A percentile compares a stretch with the other conserved stretches of the same genome.
These are phyloP conservation scores for Neurospora tetraspora DNA, from an alignment of 495 filamentous ascomycete genomes.

Conservation along the genomic window DNA sequence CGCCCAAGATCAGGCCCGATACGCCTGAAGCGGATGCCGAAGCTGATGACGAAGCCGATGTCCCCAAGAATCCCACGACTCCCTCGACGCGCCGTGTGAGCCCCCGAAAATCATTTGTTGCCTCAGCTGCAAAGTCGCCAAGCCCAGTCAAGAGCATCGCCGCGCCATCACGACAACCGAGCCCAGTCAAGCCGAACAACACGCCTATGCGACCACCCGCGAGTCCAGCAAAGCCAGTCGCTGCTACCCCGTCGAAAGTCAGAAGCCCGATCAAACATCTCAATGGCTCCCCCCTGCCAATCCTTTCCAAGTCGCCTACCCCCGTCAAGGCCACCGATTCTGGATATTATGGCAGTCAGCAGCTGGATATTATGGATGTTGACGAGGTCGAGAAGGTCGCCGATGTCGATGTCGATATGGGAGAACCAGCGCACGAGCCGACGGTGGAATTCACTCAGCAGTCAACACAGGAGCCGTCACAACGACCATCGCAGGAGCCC, in stretches of 20 bases:
- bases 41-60: background rate
- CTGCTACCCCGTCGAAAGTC: slow-evolving; percentile 8
- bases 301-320: slow-evolving; percentile 11
- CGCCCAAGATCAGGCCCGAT: slow-evolving; percentile 20
- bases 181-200: background rate
- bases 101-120: background rate
- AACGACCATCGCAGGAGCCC: background rate
- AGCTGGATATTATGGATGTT: slow-evolving; percentile 28
- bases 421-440: background rate
- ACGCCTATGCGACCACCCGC: slow-evolving; percentile 15
- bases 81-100: background rate
- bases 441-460: background rate
- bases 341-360: slow-evolving; percentile 68
- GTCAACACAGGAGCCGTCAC: background rate
- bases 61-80: background rate
- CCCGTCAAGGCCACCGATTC: slow-evolving; percentile 43
- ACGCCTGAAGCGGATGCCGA: background rate
- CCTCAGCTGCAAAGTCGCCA: slow-evolving; percentile 20
- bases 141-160: slow-evolving; percentile 11
- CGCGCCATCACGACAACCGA: background rate
- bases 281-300: slow-evolving; percentile 4
- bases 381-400: slow-evolving; percentile 18
- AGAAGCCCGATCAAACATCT: slow-evolving; percentile 6
- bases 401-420: slow-evolving; percentile 11
- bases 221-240: slow-evolving; percentile 14